A percentile compares a stretch with the other conserved stretches of the same genome.
Evolutionary conservation across 495 filamentous ascomycete species (phyloP).

Genomic region (Talaromyces ruber): DNA sequence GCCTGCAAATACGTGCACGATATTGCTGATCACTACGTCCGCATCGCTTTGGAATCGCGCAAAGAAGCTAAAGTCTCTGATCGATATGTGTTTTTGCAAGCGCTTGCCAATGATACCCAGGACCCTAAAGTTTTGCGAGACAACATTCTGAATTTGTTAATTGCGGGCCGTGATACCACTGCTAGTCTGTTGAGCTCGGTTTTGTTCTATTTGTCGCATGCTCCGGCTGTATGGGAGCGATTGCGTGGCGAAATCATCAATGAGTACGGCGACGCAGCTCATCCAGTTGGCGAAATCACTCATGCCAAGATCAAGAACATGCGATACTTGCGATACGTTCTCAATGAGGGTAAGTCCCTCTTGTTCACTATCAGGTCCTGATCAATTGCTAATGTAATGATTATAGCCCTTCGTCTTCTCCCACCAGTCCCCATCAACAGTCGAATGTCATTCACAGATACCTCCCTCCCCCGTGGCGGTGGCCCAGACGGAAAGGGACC

Average conservation of each 20-base stretch:
- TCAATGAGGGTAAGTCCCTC: slow-evolving; percentile 33
- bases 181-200: neutral
- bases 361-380: neutral
- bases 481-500: slow-evolving; percentile 38
- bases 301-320: slow-evolving; percentile 11
- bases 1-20: neutral
- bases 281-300: neutral
- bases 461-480: slow-evolving; percentile 40
- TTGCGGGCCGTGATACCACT: neutral
- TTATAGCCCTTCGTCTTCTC: slow-evolving; percentile 33
- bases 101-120: neutral
- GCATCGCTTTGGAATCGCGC: neutral
- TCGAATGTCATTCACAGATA: slow-evolving; percentile 37
- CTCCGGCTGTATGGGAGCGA: neutral
- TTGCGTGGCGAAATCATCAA: neutral
- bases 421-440: slow-evolving; percentile 43
- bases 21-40: neutral
- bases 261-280: neutral
- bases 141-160: neutral
- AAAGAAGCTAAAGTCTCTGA: neutral
- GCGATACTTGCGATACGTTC: slow-evolving; percentile 40
- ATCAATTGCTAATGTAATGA: slow-evolving; percentile 15
- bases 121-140: neutral
- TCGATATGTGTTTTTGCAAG: neutral
- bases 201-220: neutral